Evolutionary conservation across 1,139 yeast genomes (phyloP), one percentile per base, ranked within the genome.

Genomic region (Sugiyamaella novakii): DNA sequence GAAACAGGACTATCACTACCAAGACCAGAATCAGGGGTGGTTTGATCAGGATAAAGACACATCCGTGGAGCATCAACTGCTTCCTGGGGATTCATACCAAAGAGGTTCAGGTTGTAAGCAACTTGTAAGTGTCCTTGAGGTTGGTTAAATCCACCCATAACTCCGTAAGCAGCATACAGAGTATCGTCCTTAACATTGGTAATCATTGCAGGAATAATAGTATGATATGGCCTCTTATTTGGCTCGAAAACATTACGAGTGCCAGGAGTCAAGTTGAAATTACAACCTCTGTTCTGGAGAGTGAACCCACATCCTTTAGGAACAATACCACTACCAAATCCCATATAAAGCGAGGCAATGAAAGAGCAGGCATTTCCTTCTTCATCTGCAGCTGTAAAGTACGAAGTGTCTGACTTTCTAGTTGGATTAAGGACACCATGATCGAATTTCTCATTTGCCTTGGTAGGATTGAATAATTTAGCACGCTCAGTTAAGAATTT

Each of bases 81-180:
- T 57, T 81, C 79, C 63, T 87, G 95, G 1, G 94, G 87, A 47
- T 80, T 77, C 63, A 83, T 69, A 0, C 81, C 81, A 65, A 83
- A 87, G 10, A 82, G 62, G 1, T 78, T 61, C 72, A 87, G 65
- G 64, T 87, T 87, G 54, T 84, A 66, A 29, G 80, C 83, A 48
- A 85, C 91, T 61, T 86, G 92, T 2, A 87, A 82, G 59, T 87
- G 95, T 1, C 92, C 91, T 56, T 84, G 88, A 1, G 95, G 95
- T 64, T 87, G 95, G 72, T 84, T 86, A 69, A 81, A 87, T 25
- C 92, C 95, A 18, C 95, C 95, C 91, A 86, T 87, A 57, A 85
- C 87, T 28, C 95, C 95, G 60, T 79, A 84, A 2, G 85, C 72
- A 0, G 91, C 91, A 62, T 76, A 83, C 22, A 87, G 68, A 5